Conservation (phyloP, 306 rosid genomes). For the Ziziphus jujuba region DNA sequence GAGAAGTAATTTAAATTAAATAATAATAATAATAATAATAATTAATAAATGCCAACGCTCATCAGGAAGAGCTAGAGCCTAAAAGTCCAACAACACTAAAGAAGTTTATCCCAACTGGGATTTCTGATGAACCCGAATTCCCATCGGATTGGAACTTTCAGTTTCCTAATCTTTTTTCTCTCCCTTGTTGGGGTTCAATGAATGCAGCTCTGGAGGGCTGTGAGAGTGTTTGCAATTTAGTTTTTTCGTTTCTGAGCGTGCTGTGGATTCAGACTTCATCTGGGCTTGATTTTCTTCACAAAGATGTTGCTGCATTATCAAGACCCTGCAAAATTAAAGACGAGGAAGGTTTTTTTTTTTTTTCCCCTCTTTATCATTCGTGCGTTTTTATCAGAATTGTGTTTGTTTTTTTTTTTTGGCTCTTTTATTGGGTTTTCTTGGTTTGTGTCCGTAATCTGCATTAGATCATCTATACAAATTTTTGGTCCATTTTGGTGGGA, state of each 20-base stretch:
- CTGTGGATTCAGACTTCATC: neutral
- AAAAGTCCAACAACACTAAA: too few relatives aligned
- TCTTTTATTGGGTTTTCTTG: neutral
- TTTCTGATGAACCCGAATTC: neutral
- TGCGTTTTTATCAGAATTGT: neutral
- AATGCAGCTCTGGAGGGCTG: too few relatives aligned
- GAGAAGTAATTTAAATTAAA: too few relatives aligned
- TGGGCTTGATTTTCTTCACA: constrained; percentile 7
- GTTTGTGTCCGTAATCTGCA: neutral
- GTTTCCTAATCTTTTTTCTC: too few relatives aligned
- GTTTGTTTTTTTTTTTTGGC: neutral
- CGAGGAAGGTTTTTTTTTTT: constrained; percentile 51
- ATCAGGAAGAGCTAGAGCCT: too few relatives aligned
- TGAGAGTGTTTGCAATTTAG: too few relatives aligned
- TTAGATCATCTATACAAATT: neutral
- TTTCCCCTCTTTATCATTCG: neutral
- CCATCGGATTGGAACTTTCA: neutral
- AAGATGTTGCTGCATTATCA: constrained; percentile 69
- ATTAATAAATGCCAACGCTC: too few relatives aligned
- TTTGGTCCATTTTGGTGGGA: neutral
- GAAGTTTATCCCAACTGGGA: neutral
- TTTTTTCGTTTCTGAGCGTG: neutral
- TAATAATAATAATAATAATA: too few relatives aligned
- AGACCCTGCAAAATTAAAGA: constrained; percentile 64
- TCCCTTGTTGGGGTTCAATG: too few relatives aligned